Evolutionary conservation across 306 rosid species (phyloP).

Genomic region (Cicer chorassanicum): DNA sequence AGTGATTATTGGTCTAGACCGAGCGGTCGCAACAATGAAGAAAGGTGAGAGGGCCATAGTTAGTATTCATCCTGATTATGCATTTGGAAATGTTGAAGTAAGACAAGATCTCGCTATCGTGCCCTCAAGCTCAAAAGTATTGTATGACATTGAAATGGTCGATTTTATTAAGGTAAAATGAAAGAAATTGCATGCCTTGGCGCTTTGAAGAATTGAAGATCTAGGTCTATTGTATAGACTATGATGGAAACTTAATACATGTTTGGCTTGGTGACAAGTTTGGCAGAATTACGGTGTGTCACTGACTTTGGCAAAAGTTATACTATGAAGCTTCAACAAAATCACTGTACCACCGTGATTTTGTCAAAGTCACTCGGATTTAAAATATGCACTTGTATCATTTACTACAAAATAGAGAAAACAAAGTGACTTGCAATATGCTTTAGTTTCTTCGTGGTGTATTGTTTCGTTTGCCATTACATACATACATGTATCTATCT

Average conservation of each 20-base stretch:
- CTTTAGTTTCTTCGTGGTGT: constrained; percentile 35
- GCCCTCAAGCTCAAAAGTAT: constrained; percentile 57
- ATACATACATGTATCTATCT: constrained; percentile 7
- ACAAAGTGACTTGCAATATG: constrained; percentile 20
- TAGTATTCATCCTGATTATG: constrained; percentile 70
- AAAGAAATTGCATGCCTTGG: background rate
- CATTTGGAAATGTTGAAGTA: constrained; percentile 66
- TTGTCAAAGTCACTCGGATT: too few species aligned
- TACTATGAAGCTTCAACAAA: too few species aligned
- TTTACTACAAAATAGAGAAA: constrained; percentile 39
- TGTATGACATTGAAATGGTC: constrained; percentile 65
- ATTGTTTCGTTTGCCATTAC: constrained; percentile 16
- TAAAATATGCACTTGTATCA: background rate
- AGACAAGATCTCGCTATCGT: constrained; percentile 55
- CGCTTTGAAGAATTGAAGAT: background rate
- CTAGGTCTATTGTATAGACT: background rate
- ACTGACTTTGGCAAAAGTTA: too few species aligned
- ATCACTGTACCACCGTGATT: too few species aligned
- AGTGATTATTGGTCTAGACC: constrained; percentile 71
- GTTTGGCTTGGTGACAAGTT: too few species aligned
- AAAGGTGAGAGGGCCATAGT: constrained; percentile 69
- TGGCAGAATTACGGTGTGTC: too few species aligned
- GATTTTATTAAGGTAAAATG: constrained; percentile 59
- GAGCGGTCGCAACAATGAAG: constrained; percentile 71
- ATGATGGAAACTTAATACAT: background rate